Base-by-base conservation (phyloP, 768 basidiomycete species). In the Podaxis pistillaris region DNA sequence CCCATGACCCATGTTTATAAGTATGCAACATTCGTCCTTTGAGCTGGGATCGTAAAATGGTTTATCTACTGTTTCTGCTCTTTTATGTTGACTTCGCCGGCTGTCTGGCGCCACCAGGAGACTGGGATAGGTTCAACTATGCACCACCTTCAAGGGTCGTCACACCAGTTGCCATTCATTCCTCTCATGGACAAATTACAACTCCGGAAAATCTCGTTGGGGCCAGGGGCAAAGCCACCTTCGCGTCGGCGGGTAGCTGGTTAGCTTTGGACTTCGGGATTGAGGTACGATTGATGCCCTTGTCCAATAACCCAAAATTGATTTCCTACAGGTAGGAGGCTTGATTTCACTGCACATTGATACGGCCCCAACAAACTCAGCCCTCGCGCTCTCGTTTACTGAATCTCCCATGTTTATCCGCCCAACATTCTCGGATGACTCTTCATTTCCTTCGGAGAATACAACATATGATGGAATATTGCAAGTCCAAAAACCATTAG, bases 371-470 rank as follows among this genome's bases (percentile, higher is more conserved):
- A 60, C 74, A 0, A 63, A 66, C 0, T 75, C 83, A 0, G 65
- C 78, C 0, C 69, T 85, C 9, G 77, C 83, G 0, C 77, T 87
- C 37, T 80, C 84, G 0, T 87, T 86, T 75, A 83, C 83, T 1
- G 85, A 87, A 64, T 86, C 85, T 0, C 80, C 85, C 0, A 55
- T 73, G 41, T 85, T 84, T 74, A 84, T 86, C 36, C 76, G 81
- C 17, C 81, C 84, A 1, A 71, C 72, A 2, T 77, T 78, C 0
- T 85, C 84, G 0, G 85, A 86, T 63, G 84, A 86, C 68, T 83
- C 82, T 5, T 79, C 77, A 11, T 79, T 75, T 49, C 81, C 84
- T 30, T 78, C 80, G 58, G 74, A 74, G 5, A 78, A 72, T 47
- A 78, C 76, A 7, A 78, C 76, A 0, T 79, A 74, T 57, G 79